Conservation (phyloP, 2,329 filamentous ascomycete species). For the Aureobasidium pullulans region DNA sequence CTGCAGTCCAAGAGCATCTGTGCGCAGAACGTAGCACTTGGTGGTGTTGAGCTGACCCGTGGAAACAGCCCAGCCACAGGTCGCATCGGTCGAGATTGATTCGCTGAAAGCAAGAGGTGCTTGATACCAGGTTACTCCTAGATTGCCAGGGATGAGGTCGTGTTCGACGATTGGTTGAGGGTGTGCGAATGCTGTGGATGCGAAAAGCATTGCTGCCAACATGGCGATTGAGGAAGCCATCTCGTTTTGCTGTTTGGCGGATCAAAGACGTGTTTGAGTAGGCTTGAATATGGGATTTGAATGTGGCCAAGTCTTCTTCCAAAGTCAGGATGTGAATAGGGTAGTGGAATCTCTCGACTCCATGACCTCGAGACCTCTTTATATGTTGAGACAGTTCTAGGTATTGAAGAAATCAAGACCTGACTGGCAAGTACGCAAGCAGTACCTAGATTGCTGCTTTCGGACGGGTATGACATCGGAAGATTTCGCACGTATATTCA, state of each 20-base stretch:
- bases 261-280: background rate
- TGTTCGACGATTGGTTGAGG: background rate
- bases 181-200: background rate
- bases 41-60: conserved; percentile 15
- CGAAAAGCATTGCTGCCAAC: background rate
- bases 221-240: background rate
- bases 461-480: background rate
- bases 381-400: background rate
- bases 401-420: background rate
- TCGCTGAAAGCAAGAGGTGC: conserved; percentile 10
- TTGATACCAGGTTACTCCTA: conserved; percentile 14
- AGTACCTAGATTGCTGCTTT: background rate
- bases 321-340: too few species aligned
- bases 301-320: too few species aligned
- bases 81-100: conserved; percentile 1
- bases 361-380: background rate
- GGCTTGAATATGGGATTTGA: background rate
- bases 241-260: background rate
- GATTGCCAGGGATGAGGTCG: background rate
- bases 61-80: conserved; percentile 16
- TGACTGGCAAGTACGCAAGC: background rate
- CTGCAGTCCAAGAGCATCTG: conserved; percentile 17
- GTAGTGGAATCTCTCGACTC: background rate
- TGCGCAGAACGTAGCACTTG: conserved; percentile 17
- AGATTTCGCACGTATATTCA: background rate